These are phyloP conservation scores for Lactarius trivialis DNA, from an alignment of 768 basidiomycete species.

Conservation along the genomic window DNA sequence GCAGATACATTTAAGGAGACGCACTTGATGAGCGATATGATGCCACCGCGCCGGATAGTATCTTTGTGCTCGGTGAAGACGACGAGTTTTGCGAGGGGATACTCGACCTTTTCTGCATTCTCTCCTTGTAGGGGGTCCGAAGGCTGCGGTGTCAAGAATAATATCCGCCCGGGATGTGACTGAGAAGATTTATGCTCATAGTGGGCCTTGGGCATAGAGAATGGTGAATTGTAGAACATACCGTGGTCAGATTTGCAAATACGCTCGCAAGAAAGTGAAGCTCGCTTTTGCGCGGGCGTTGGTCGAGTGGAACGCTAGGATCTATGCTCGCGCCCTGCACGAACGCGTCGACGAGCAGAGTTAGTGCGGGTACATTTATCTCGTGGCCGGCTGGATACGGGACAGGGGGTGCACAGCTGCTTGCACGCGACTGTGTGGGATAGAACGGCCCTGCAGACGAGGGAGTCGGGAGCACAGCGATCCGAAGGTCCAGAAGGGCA, in stretches of 20 bases:
- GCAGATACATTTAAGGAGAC: no score
- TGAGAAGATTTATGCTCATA: slow-evolving; percentile 28
- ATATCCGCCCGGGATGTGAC: slow-evolving; percentile 70
- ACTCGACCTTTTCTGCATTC: slow-evolving; percentile 49
- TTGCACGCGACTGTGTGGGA: slow-evolving; percentile 71
- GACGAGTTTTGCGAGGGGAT: slow-evolving; percentile 75
- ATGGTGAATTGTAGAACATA: slow-evolving; percentile 27
- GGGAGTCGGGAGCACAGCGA: slow-evolving; percentile 51
- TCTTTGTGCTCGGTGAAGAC: slow-evolving; percentile 88
- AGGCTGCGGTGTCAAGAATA: slow-evolving; percentile 68
- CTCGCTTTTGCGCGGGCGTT: slow-evolving; percentile 60
- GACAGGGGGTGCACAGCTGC: slow-evolving; percentile 68
- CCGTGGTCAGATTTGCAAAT: slow-evolving; percentile 85
- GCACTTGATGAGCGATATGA: slow-evolving; percentile 83
- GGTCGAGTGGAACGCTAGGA: slow-evolving; percentile 42
- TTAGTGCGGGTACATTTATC: slow-evolving; percentile 55
- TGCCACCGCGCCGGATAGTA: slow-evolving; percentile 79
- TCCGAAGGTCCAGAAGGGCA: slow-evolving; percentile 54
- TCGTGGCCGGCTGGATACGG: slow-evolving; percentile 57
- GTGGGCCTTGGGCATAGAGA: neutral
- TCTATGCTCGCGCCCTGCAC: slow-evolving; percentile 59
- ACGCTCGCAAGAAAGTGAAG: slow-evolving; percentile 91
- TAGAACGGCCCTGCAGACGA: slow-evolving; percentile 52
- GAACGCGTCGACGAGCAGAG: slow-evolving; percentile 87
- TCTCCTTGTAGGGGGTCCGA: slow-evolving; percentile 41